Percentiles rank a stretch among this genome's conserved stretches.
Evolutionary conservation across 305 asterid genomes (phyloP).

Genomic region (Rubia balearica): DNA sequence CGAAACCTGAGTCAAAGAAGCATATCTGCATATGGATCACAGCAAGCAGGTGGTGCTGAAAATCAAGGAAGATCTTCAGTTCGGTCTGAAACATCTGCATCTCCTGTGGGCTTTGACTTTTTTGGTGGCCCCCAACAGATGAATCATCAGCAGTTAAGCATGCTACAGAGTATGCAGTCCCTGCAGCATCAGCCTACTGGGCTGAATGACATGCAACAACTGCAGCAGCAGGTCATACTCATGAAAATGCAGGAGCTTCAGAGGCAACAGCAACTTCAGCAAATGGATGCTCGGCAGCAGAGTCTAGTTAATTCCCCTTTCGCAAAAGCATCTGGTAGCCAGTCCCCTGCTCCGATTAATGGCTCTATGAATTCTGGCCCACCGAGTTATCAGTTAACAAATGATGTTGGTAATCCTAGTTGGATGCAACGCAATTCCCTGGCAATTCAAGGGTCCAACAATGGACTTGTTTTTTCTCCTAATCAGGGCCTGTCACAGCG

Average conservation of each 20-base stretch:
- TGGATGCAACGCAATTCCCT: constrained; percentile 60
- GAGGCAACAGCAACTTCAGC: constrained; percentile 71
- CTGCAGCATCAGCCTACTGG: constrained; percentile 75
- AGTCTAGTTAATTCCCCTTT: constrained; percentile 36
- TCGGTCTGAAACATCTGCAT: constrained; percentile 46
- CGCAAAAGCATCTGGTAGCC: constrained; percentile 49
- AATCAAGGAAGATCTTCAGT: constrained; percentile 50
- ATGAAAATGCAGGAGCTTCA: constrained; percentile 91
- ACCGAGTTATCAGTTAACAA: constrained; percentile 39
- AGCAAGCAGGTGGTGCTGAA: constrained; percentile 50
- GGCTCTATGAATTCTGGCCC: constrained; percentile 45
- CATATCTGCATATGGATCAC: constrained; percentile 50
- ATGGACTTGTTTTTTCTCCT: constrained; percentile 42
- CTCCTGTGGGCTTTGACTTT: constrained; percentile 66
- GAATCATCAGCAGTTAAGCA: constrained; percentile 59
- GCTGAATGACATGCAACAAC: constrained; percentile 56
- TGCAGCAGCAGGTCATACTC: constrained; percentile 67
- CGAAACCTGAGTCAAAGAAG: constrained; percentile 45
- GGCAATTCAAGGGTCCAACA: constrained; percentile 49
- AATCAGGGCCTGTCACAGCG: constrained; percentile 47
- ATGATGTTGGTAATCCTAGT: constrained; percentile 47
- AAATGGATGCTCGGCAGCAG: constrained; percentile 49
- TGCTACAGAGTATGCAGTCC: constrained; percentile 37
- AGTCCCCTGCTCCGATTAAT: constrained; percentile 35
- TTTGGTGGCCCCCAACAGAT: constrained; percentile 84